These are phyloP conservation scores for Prunus davidiana DNA, from an alignment of 306 rosid species.

Conservation along the genomic window DNA sequence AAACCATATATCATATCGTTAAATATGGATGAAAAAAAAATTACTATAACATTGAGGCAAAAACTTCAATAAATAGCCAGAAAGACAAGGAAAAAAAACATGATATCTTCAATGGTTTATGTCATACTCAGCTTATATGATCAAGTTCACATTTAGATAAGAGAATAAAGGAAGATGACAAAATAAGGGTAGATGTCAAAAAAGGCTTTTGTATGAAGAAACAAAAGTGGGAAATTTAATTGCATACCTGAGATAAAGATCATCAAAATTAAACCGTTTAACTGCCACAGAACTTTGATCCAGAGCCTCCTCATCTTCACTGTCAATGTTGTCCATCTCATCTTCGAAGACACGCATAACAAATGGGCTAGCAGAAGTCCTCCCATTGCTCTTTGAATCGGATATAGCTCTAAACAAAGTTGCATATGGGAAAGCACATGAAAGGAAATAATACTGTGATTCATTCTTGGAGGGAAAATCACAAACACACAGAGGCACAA, in stretches of 20 bases:
- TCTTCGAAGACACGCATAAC: constrained; percentile 52
- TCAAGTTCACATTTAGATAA: background rate
- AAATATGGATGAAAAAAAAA: background rate
- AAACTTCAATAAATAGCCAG: background rate
- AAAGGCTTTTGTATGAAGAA: background rate
- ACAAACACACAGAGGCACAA: background rate
- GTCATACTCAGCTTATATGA: background rate
- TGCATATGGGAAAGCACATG: background rate
- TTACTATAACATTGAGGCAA: background rate
- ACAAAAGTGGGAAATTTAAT: background rate
- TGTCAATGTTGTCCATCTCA: constrained; percentile 46
- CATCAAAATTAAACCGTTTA: constrained; percentile 52
- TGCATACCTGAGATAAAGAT: constrained; percentile 55
- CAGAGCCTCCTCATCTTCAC: constrained; percentile 38
- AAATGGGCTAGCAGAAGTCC: constrained; percentile 43
- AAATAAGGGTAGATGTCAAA: background rate
- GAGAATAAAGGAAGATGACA: background rate
- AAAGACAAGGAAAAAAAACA: background rate
- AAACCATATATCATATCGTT: constrained; percentile 14
- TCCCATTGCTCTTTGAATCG: constrained; percentile 27
- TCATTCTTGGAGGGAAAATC: background rate
- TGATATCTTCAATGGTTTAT: background rate
- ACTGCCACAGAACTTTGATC: constrained; percentile 24
- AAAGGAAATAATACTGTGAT: background rate
- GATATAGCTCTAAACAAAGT: constrained; percentile 17